phyloP scores from a whole-genome alignment of 2,329 filamentous ascomycete genomes.

The Xenoacremonium recifei region DNA sequence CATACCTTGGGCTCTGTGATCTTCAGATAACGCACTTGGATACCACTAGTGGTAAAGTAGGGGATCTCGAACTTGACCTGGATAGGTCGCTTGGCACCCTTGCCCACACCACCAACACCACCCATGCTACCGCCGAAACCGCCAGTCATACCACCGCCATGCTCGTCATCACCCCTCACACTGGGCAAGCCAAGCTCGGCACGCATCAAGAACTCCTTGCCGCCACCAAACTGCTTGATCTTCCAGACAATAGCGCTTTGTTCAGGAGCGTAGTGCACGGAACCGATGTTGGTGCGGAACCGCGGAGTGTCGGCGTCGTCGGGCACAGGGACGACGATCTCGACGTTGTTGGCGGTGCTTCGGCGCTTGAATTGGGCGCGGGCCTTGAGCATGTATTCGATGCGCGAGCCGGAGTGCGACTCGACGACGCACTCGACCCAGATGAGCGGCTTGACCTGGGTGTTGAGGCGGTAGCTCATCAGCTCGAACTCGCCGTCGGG shows the following conservation, averaged over 20 bases:
- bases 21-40: constrained; percentile 97
- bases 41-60: constrained; percentile 99
- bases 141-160: constrained; percentile 95
- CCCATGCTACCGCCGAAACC: constrained; percentile 97
- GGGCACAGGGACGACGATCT: constrained; percentile 94
- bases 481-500: constrained; percentile 98
- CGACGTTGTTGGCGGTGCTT: constrained; percentile 97
- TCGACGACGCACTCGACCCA: constrained; percentile 99
- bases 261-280: constrained; percentile 95
- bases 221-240: constrained; percentile 99
- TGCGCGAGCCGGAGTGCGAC: constrained; percentile 88
- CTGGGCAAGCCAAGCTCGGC: constrained; percentile 92
- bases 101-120: constrained; percentile 72
- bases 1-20: constrained; percentile 98
- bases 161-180: constrained; percentile 92
- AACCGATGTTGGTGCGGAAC: constrained; percentile 96
- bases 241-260: constrained; percentile 99
- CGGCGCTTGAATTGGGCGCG: constrained; percentile 97
- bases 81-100: constrained; percentile 90
- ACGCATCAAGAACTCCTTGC: constrained; percentile 98
- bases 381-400: constrained; percentile 99
- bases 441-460: constrained; percentile 95
- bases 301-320: constrained; percentile 95
- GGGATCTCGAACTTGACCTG: constrained; percentile 99
- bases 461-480: constrained; percentile 98